A percentile compares a stretch with the other conserved stretches of the same genome.
Conservation (phyloP, 2,329 filamentous ascomycete species). For the Allantophomopsis lycopodina region DNA sequence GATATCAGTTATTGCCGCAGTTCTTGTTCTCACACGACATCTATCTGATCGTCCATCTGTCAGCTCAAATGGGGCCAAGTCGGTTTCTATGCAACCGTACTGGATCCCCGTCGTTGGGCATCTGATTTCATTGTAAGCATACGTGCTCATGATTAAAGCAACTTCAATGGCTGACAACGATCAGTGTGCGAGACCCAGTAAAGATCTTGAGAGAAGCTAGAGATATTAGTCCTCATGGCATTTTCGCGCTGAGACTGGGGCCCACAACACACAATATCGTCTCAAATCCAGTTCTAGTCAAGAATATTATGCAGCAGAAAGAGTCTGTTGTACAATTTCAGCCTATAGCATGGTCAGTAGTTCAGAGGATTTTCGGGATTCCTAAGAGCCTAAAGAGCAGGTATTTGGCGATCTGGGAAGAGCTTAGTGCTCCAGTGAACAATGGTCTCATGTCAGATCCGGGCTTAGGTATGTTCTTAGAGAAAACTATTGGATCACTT, state of each 20-base stretch:
- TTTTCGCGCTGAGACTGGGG: conserved; percentile 14
- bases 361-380: conserved; percentile 13
- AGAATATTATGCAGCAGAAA: conserved; percentile 12
- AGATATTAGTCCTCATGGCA: conserved; percentile 12
- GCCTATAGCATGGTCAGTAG: conserved; percentile 8
- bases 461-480: conserved; percentile 26
- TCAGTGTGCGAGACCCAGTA: no score
- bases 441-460: conserved; percentile 29
- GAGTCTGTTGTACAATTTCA: conserved; percentile 9
- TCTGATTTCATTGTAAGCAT: conserved; percentile 26
- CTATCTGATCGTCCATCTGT: neutral
- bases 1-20: neutral
- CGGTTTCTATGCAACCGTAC: conserved; percentile 23
- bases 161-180: no score
- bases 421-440: conserved; percentile 17
- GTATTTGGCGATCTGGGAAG: conserved; percentile 13
- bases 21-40: neutral
- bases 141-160: no score
- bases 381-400: conserved; percentile 10
- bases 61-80: conserved; percentile 1
- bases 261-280: conserved; percentile 13
- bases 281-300: conserved; percentile 10
- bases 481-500: conserved; percentile 21
- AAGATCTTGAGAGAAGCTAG: conserved; percentile 1
- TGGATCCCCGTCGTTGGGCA: conserved; percentile 46